Percentiles rank a stretch among this genome's conserved stretches.
These are phyloP conservation scores for Aspergillus melleus DNA, from an alignment of 2,329 filamentous ascomycete genomes.

Conservation along the genomic window DNA sequence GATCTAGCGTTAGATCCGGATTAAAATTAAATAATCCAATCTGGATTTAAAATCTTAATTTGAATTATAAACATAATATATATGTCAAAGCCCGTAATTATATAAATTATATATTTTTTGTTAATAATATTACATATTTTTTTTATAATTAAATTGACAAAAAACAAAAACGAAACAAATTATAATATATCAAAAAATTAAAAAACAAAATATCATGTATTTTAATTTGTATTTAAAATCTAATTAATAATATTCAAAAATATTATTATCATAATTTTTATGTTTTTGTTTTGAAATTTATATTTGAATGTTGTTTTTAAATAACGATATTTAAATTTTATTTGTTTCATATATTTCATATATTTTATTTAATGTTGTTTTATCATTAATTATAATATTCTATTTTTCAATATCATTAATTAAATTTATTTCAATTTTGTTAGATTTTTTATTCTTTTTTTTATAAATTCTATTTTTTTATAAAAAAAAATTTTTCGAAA, in stretches of 20 bases:
- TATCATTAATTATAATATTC: background rate
- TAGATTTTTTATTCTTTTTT: background rate
- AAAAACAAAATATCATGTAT: background rate
- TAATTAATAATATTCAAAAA: background rate
- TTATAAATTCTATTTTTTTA: background rate
- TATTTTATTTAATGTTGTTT: background rate
- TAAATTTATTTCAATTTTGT: background rate
- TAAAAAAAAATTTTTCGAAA: background rate
- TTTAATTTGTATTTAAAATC: background rate
- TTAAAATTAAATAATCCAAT: background rate
- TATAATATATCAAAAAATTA: background rate
- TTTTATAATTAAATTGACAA: background rate
- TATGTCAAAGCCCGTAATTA: background rate
- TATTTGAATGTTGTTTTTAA: background rate
- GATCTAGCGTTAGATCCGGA: background rate
- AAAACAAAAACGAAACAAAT: background rate
- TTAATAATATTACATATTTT: background rate
- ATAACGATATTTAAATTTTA: too few relatives aligned
- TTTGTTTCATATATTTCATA: too few relatives aligned
- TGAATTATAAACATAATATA: background rate
- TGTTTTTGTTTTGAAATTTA: background rate
- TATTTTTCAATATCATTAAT: background rate
- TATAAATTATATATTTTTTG: background rate
- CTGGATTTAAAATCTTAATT: background rate
- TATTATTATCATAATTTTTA: background rate